Evolutionary conservation across 2,329 filamentous ascomycete genomes (phyloP).

Genomic region (Colletotrichum abscissum): DNA sequence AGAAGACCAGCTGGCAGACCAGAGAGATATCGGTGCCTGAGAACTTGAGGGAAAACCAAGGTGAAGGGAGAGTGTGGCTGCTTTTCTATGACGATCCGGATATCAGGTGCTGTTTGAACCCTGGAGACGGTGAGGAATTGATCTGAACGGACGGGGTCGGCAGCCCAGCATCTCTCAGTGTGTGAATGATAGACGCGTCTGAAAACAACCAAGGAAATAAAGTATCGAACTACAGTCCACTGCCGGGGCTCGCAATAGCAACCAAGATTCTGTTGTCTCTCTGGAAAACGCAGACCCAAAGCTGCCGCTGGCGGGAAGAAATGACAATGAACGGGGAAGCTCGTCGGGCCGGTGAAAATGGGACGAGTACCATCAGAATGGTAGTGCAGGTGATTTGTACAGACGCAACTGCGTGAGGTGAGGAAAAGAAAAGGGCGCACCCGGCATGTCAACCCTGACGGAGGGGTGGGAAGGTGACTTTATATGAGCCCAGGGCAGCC

Average conservation of each 20-base stretch:
- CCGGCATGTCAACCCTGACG: not conserved
- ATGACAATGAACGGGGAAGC: not conserved
- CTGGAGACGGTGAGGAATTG: not conserved
- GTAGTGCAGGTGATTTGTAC: not conserved
- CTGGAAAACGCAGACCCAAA: not conserved
- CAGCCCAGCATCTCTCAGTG: not conserved
- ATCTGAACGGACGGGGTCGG: not conserved
- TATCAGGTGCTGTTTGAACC: not conserved
- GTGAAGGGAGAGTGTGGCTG: not conserved
- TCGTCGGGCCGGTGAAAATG: not conserved
- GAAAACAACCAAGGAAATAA: conserved; percentile 11
- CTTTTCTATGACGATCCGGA: not conserved
- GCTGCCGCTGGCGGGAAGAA: not conserved
- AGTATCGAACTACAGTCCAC: not conserved
- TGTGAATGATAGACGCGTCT: not conserved
- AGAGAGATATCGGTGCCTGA: not conserved
- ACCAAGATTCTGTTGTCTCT: not conserved
- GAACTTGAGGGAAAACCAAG: not conserved
- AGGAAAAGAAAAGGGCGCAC: not conserved
- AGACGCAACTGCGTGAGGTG: not conserved
- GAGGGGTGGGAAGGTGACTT: not conserved
- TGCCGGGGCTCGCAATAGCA: not conserved
- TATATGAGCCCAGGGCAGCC: conserved; percentile 9
- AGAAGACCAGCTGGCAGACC: not conserved
- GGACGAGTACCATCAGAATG: not conserved